A percentile compares a stretch with the other conserved stretches of the same genome.
Conservation (phyloP, 805 yeast species). For the Starmerella asiatica region DNA sequence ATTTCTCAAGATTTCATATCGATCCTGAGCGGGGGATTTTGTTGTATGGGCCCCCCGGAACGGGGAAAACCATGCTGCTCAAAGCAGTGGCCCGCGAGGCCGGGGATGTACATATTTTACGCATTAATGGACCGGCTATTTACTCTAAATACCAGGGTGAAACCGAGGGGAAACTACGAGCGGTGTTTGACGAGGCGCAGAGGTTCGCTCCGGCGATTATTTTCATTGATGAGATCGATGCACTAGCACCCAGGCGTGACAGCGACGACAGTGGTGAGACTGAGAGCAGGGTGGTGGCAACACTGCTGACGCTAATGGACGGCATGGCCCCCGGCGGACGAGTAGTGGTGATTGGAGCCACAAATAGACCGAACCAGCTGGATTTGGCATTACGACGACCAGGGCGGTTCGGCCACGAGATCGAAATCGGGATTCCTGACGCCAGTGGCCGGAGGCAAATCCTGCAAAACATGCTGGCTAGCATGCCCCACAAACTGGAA, state of each 20-base stretch:
- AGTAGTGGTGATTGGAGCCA: conserved; percentile 96
- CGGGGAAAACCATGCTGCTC: conserved; percentile 84
- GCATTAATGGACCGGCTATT: conserved; percentile 80
- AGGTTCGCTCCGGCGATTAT: conserved; percentile 77
- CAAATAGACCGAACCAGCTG: conserved; percentile 91
- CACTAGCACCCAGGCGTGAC: conserved; percentile 72
- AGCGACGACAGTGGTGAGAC: conserved; percentile 83
- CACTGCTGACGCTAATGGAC: conserved; percentile 82
- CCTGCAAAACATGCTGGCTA: conserved; percentile 44
- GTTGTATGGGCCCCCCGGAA: conserved; percentile 93
- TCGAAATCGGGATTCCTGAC: conserved; percentile 88
- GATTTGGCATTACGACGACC: conserved; percentile 91
- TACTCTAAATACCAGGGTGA: conserved; percentile 91
- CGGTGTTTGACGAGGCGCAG: conserved; percentile 70
- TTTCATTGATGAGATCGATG: conserved; percentile 87
- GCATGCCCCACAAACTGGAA: conserved; percentile 44
- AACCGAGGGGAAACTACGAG: conserved; percentile 75
- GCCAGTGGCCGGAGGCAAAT: conserved; percentile 65
- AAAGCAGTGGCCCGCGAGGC: conserved; percentile 63
- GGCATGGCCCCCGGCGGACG: conserved; percentile 98
- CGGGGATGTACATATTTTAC: conserved; percentile 63
- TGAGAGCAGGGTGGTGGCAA: conserved; percentile 81
- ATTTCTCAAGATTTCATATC: conserved; percentile 74
- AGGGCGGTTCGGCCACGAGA: conserved; percentile 79
- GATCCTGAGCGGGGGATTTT: conserved; percentile 89